Conservation (phyloP, 805 yeast genomes). For the Yarrowia yakushimensis region DNA sequence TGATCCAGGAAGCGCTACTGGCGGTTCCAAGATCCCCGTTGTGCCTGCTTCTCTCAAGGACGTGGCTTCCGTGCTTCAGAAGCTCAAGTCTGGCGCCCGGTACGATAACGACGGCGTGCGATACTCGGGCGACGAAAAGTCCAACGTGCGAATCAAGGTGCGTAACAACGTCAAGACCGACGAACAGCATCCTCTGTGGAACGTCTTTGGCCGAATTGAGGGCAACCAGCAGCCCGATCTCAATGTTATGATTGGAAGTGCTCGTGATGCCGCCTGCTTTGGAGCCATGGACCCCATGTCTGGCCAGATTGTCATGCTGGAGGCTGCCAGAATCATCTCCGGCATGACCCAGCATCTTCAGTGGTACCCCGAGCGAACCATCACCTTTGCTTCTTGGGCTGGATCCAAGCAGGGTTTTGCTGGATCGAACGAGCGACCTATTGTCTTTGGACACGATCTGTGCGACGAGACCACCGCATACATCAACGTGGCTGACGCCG, state of each 20-base stretch:
- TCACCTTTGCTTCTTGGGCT: constrained; percentile 80
- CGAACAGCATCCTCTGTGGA: constrained; percentile 64
- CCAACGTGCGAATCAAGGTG: constrained; percentile 35
- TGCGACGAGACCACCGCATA: constrained; percentile 62
- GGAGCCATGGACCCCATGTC: constrained; percentile 75
- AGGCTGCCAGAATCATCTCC: constrained; percentile 65
- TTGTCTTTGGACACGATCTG: constrained; percentile 51
- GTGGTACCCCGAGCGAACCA: constrained; percentile 82
- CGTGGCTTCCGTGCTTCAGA: constrained; percentile 46
- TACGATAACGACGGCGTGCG: constrained; percentile 39
- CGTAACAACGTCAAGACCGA: constrained; percentile 46
- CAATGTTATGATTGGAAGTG: constrained; percentile 76
- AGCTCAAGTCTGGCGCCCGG: constrained; percentile 43
- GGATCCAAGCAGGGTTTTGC: constrained; percentile 77
- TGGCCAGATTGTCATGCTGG: constrained; percentile 69
- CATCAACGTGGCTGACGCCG: constrained; percentile 67
- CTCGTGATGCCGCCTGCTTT: constrained; percentile 68
- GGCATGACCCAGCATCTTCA: constrained; percentile 57
- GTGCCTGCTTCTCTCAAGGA: constrained; percentile 76
- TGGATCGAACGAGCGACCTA: constrained; percentile 79
- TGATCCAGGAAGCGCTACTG: constrained; percentile 45
- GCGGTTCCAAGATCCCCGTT: constrained; percentile 69
- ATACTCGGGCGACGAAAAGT: constrained; percentile 45
- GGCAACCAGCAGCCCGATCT: constrained; percentile 77
- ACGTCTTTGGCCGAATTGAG: constrained; percentile 68